A percentile compares a stretch with the other conserved stretches of the same genome.
These are phyloP conservation scores for Aspergillus funiculosus DNA, from an alignment of 495 filamentous ascomycete species.

Conservation along the genomic window DNA sequence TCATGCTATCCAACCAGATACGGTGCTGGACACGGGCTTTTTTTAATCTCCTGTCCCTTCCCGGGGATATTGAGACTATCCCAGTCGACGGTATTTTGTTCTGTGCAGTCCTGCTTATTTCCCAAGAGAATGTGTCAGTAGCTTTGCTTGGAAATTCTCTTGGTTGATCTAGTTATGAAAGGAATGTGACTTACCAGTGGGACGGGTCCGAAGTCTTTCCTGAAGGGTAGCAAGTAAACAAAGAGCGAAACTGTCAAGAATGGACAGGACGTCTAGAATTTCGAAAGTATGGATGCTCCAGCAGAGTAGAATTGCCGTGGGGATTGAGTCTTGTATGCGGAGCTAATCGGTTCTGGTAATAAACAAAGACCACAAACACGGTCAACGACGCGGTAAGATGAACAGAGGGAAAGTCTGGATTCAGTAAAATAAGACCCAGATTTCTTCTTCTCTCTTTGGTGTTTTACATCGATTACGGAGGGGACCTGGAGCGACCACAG, in stretches of 20 bases:
- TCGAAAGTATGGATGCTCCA: neutral
- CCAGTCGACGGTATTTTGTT: neutral
- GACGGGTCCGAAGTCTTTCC: neutral
- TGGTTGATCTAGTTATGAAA: neutral
- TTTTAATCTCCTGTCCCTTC: neutral
- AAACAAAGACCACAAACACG: slow-evolving; percentile 10
- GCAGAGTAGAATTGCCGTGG: neutral
- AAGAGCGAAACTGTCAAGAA: slow-evolving; percentile 6
- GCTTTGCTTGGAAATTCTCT: neutral
- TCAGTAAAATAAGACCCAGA: neutral
- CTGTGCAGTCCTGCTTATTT: neutral
- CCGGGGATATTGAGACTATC: neutral
- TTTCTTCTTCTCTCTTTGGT: neutral
- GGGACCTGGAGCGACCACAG: slow-evolving; percentile 11
- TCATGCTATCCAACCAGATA: slow-evolving; percentile 24
- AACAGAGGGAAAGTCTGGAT: neutral
- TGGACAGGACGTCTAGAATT: slow-evolving; percentile 1
- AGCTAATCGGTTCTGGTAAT: neutral
- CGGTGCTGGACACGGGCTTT: neutral
- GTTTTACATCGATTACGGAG: slow-evolving; percentile 3
- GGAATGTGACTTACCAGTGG: slow-evolving; percentile 16
- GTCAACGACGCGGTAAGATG: neutral
- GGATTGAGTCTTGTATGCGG: neutral
- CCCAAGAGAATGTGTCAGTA: slow-evolving; percentile 6
- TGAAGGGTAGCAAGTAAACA: slow-evolving; percentile 6